Base-by-base conservation (phyloP, 345 rosid genomes). In the Eutrema japonicum region DNA sequence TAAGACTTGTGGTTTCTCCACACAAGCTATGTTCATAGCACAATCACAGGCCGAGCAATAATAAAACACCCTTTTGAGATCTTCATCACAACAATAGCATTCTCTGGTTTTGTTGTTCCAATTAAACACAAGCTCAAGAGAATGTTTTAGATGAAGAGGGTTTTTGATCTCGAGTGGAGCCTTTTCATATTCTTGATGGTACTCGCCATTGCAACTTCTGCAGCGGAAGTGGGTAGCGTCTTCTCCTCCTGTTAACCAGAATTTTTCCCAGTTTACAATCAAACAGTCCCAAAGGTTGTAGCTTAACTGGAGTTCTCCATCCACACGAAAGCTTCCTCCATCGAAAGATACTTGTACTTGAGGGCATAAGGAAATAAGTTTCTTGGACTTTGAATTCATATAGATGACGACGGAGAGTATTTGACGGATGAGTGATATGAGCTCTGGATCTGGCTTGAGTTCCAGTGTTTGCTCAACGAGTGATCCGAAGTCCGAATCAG, bases 181-280 rank as follows among this genome's bases (percentile, higher is more conserved):
- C 16, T 63, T n/a, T n/a, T 43, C 53, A n/a, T 45, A 30, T 63
- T 63, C 29, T 63, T 4, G 0, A 10, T 63, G 67, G 29, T 45
- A 8, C n/a, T 43, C n/a, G 2, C 67, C 67, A 2, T 63, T 2
- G 67, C 52, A 62, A 4, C 10, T 0, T 7, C 0, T 0, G 4
- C 67, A 62, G 0, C 3, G 0, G 16, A 62, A 29, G 29, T 42
- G 38, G 4, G 51, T 13, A 26, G 8, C 18, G 0, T 60, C 18
- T 13, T 14, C 8, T 47, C 51, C 51, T 18, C 22, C 0, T 16
- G 1, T 14, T 14, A 16, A 47, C 3, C 8, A 6, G 10, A 47
- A 2, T 7, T 2, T 14, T 7, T 16, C 3, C 10, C 18, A 47
- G 3, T 7, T 16, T 14, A 10, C 27, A 7, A 47, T 8, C 4